phyloP scores from a whole-genome alignment of 164 flowering plant genomes.

The Brasenia schreberi region DNA sequence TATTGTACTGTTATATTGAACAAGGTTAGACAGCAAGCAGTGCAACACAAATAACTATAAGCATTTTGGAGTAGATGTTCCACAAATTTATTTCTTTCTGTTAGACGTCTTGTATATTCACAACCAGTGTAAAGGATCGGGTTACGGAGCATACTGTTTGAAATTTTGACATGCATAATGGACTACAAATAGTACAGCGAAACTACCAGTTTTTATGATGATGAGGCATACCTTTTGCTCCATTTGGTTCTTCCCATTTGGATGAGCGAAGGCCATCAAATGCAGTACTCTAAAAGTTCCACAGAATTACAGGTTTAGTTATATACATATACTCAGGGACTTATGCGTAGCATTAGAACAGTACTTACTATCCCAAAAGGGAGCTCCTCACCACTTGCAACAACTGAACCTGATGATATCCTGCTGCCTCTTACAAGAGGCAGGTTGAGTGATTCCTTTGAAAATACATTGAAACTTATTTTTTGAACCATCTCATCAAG shows the following conservation, averaged over 20 bases:
- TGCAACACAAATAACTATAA: too few relatives aligned
- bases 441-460: slow-evolving; percentile 31
- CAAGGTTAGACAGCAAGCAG: too few relatives aligned
- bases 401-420: slow-evolving; percentile 70
- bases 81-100: too few relatives aligned
- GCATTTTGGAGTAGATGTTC: too few relatives aligned
- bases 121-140: too few relatives aligned
- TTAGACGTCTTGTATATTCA: too few relatives aligned
- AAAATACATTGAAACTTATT: slow-evolving; percentile 21
- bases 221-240: slow-evolving; percentile 57
- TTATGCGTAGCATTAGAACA: neutral
- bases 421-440: slow-evolving; percentile 61
- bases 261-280: slow-evolving; percentile 70
- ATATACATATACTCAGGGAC: too few relatives aligned
- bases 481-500: slow-evolving; percentile 38
- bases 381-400: slow-evolving; percentile 92
- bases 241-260: slow-evolving; percentile 99
- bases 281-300: slow-evolving; percentile 62
- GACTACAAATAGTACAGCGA: too few relatives aligned
- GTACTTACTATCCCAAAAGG: slow-evolving; percentile 88
- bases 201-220: too few relatives aligned
- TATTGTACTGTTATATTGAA: too few relatives aligned
- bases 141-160: too few relatives aligned
- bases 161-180: too few relatives aligned
- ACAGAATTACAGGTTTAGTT: neutral